Evolutionary conservation across 129 eudicot genomes (phyloP).

Genomic region (Daucus carota): DNA sequence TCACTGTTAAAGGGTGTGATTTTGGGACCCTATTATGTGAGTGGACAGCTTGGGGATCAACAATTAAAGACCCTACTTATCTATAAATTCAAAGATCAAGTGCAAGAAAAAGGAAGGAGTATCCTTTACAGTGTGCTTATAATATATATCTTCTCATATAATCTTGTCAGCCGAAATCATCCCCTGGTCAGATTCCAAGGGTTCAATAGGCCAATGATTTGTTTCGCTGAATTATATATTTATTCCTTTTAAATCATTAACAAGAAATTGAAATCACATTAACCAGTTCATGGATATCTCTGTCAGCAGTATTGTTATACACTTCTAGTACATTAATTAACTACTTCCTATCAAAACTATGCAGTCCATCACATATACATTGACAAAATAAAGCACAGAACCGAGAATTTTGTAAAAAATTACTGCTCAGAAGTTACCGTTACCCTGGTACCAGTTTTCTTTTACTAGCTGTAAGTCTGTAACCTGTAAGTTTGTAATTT

Average conservation of each 20-base stretch:
- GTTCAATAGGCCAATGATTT: background rate
- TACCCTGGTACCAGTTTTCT: background rate
- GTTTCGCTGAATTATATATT: background rate
- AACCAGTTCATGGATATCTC: background rate
- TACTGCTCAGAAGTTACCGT: background rate
- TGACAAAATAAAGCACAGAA: background rate
- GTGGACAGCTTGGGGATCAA: conserved; percentile 11
- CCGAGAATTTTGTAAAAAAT: background rate
- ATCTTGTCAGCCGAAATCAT: background rate
- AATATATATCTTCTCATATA: too few species aligned
- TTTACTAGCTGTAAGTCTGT: background rate
- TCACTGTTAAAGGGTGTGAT: conserved; percentile 2
- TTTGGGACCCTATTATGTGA: conserved; percentile 5
- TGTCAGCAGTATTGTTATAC: background rate
- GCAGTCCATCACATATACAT: background rate
- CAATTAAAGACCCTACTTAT: conserved; percentile 14
- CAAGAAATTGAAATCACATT: background rate
- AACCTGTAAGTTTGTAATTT: background rate
- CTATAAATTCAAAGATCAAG: background rate
- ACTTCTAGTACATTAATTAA: background rate
- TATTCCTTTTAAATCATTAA: background rate
- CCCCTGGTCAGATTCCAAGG: background rate
- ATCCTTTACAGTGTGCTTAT: background rate
- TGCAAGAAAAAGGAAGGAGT: background rate
- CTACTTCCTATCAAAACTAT: background rate